These are phyloP conservation scores for Poterioochromonas sp. DNA, from an alignment of 352 stramenopile genomes.

Conservation along the genomic window DNA sequence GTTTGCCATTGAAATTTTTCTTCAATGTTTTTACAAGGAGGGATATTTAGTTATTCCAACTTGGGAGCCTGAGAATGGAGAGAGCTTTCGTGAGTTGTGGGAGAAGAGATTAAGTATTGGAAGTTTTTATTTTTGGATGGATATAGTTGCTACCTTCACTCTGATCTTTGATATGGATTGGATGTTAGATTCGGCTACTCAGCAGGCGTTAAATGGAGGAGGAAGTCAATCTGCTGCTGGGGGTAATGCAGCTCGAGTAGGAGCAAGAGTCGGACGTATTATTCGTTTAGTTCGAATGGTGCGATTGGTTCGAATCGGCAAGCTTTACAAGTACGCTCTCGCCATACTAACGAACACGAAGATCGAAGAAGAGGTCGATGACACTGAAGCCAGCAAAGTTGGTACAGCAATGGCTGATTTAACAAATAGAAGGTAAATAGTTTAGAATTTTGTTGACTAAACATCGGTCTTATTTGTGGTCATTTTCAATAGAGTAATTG, in stretches of 20 bases:
- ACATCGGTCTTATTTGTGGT: background rate
- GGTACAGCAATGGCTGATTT: conserved; percentile 79
- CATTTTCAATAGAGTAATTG: conserved; percentile 50
- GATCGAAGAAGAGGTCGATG: conserved; percentile 46
- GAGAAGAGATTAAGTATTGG: conserved; percentile 59
- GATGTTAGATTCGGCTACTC: conserved; percentile 41
- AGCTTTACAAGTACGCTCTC: conserved; percentile 54
- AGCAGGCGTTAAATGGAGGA: conserved; percentile 17
- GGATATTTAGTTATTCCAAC: conserved; percentile 44
- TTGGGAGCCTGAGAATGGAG: conserved; percentile 7
- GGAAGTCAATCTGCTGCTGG: conserved; percentile 56
- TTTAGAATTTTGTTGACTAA: background rate
- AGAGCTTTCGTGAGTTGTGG: background rate
- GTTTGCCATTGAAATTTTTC: conserved; percentile 74
- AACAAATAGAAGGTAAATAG: conserved; percentile 55
- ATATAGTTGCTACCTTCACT: conserved; percentile 80
- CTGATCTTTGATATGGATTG: conserved; percentile 48
- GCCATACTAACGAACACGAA: conserved; percentile 40
- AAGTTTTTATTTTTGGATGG: conserved; percentile 88
- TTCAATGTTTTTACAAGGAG: conserved; percentile 48
- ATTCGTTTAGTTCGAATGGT: conserved; percentile 46
- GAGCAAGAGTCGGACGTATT: conserved; percentile 73
- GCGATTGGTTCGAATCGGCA: conserved; percentile 74
- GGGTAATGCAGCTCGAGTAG: conserved; percentile 65
- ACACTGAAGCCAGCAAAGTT: too few relatives aligned